Percentiles rank a stretch among this genome's conserved stretches.
Evolutionary conservation across 2,329 filamentous ascomycete species (phyloP).

Genomic region (Colletotrichum trifolii): DNA sequence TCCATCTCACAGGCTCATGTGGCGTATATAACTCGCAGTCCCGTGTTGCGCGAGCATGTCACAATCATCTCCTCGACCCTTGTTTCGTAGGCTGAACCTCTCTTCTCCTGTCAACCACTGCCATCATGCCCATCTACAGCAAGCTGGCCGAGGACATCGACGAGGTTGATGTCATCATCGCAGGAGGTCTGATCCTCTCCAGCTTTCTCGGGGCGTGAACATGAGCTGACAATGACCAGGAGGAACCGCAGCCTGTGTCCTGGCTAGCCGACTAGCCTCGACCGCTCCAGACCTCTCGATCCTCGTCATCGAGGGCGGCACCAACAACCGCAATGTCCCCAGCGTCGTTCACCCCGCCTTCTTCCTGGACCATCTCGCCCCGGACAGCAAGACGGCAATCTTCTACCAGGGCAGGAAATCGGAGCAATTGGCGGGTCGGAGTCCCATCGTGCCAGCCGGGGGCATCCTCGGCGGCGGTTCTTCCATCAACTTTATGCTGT

Average conservation of each 20-base stretch:
- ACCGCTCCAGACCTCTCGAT: constrained; percentile 60
- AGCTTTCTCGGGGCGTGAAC: fast-evolving
- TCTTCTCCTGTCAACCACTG: not conserved
- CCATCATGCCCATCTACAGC: constrained; percentile 40
- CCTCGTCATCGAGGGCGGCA: constrained; percentile 64
- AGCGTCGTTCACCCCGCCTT: constrained; percentile 61
- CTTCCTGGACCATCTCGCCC: constrained; percentile 71
- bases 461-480: constrained; percentile 64
- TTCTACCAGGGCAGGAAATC: constrained; percentile 62
- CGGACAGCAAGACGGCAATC: constrained; percentile 72
- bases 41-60: constrained; percentile 5
- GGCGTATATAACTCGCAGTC: constrained; percentile 8
- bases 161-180: constrained; percentile 63
- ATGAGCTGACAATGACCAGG: constrained; percentile 44
- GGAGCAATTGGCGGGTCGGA: constrained; percentile 56
- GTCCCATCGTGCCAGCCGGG: constrained; percentile 50
- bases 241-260: constrained; percentile 59
- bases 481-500: constrained; percentile 59
- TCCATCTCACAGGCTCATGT: not conserved
- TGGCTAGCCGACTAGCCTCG: constrained; percentile 61
- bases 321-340: constrained; percentile 63
- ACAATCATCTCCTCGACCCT: not conserved
- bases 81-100: too few relatives aligned
- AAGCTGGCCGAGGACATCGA: constrained; percentile 46
- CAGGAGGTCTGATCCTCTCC: constrained; percentile 50